Conservation (phyloP, 1,139 yeast species). For the Debaryomycetaceae sp. region DNA sequence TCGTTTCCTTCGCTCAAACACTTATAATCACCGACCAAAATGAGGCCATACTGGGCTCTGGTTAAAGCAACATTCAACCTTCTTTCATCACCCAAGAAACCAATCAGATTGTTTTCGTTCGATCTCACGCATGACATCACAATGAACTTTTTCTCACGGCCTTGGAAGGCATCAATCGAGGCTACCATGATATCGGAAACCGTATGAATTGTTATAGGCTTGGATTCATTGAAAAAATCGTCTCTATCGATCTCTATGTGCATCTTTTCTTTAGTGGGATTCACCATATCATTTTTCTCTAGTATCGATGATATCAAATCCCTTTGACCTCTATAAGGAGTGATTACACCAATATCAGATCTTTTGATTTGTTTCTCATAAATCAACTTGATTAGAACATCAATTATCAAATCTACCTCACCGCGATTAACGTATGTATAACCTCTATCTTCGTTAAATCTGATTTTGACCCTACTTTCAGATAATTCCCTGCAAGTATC, state of each 20-base stretch:
- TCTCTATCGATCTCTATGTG: conserved; percentile 55
- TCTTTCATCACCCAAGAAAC: conserved; percentile 56
- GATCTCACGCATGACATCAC: conserved; percentile 62
- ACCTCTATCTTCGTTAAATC: conserved; percentile 48
- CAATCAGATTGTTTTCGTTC: conserved; percentile 48
- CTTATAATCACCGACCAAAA: conserved; percentile 53
- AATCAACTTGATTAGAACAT: conserved; percentile 47
- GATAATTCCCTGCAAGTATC: conserved; percentile 41
- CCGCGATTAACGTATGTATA: conserved; percentile 52
- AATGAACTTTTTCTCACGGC: conserved; percentile 59
- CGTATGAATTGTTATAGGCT: conserved; percentile 55
- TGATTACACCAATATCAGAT: conserved; percentile 59
- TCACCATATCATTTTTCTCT: conserved; percentile 50
- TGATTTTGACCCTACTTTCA: conserved; percentile 46
- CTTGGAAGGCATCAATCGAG: conserved; percentile 66
- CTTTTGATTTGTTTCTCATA: conserved; percentile 51
- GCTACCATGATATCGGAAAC: conserved; percentile 69
- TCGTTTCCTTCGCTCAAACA: conserved; percentile 47
- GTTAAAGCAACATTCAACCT: conserved; percentile 69
- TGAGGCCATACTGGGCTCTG: conserved; percentile 56
- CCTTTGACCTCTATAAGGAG: conserved; percentile 73
- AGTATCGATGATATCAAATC: conserved; percentile 54
- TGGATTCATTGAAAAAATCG: conserved; percentile 47
- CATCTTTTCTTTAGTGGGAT: conserved; percentile 50
- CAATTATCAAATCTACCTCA: conserved; percentile 48